These are phyloP conservation scores for Pistacia integerrima DNA, from an alignment of 345 rosid species.

Conservation along the genomic window DNA sequence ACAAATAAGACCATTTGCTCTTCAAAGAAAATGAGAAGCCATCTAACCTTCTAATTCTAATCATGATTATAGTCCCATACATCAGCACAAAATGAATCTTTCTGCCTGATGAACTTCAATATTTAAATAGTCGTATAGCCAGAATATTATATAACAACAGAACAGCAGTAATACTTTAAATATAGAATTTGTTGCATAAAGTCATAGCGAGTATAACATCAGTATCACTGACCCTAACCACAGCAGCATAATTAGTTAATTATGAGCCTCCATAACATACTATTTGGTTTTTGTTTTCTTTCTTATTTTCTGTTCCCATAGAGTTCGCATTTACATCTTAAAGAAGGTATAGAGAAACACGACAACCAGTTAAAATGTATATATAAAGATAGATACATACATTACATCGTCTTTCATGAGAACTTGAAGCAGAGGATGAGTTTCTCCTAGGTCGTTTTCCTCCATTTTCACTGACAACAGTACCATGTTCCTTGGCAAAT, in stretches of 20 bases:
- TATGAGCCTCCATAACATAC: background rate
- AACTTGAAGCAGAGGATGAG: conserved; percentile 33
- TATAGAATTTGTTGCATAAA: background rate
- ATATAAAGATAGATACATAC: conserved; percentile 43
- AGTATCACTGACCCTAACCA: background rate
- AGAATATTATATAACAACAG: background rate
- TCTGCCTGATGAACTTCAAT: background rate
- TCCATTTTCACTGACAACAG: conserved; percentile 31
- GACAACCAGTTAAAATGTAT: conserved; percentile 8
- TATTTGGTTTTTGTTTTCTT: background rate
- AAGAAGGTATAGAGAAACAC: conserved; percentile 11
- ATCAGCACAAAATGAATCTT: background rate
- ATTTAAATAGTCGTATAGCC: background rate
- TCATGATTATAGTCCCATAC: background rate
- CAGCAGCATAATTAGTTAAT: background rate
- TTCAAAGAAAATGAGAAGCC: background rate
- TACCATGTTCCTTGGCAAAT: conserved; percentile 43
- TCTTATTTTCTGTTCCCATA: background rate
- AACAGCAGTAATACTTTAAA: background rate
- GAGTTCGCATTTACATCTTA: background rate
- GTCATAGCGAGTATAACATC: background rate
- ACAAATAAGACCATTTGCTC: background rate
- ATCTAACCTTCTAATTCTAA: background rate
- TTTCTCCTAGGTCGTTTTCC: conserved; percentile 31
- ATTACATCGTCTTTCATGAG: conserved; percentile 47